Conservation (phyloP, 1,284 basidiomycete species). For the Leccinum variabile region DNA sequence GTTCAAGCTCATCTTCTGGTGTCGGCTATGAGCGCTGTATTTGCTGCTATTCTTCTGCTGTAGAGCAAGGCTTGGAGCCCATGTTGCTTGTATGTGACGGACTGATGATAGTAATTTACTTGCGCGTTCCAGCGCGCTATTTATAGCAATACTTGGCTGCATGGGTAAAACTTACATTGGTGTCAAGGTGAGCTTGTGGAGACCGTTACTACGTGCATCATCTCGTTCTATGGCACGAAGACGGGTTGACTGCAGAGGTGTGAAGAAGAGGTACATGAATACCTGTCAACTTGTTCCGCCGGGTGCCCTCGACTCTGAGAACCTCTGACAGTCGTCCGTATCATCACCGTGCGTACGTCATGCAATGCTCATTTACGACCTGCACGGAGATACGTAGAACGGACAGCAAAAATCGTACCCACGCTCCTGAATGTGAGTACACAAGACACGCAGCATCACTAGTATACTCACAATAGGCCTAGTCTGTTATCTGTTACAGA, state of each 20-base stretch:
- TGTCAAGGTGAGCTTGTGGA: conserved; percentile 1
- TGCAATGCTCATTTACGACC: neutral
- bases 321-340: neutral
- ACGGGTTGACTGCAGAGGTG: neutral
- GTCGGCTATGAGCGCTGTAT: conserved; percentile 13
- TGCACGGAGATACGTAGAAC: neutral
- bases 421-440: conserved; percentile 1
- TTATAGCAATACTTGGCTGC: neutral
- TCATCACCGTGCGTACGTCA: neutral
- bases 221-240: neutral
- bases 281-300: too few relatives aligned
- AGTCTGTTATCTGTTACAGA: neutral
- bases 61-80: conserved; percentile 8
- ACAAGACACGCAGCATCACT: neutral
- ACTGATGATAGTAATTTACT: conserved; percentile 14
- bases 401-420: neutral
- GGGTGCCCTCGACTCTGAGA: neutral
- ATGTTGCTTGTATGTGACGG: conserved; percentile 3
- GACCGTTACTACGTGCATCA: neutral
- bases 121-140: conserved; percentile 1
- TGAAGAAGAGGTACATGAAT: neutral
- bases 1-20: conserved; percentile 5
- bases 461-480: neutral
- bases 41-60: conserved; percentile 18
- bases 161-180: neutral